Percentiles rank a stretch among this genome's conserved stretches.
Conservation (phyloP, 148 eudicot species). For the Persicaria tinctoria region DNA sequence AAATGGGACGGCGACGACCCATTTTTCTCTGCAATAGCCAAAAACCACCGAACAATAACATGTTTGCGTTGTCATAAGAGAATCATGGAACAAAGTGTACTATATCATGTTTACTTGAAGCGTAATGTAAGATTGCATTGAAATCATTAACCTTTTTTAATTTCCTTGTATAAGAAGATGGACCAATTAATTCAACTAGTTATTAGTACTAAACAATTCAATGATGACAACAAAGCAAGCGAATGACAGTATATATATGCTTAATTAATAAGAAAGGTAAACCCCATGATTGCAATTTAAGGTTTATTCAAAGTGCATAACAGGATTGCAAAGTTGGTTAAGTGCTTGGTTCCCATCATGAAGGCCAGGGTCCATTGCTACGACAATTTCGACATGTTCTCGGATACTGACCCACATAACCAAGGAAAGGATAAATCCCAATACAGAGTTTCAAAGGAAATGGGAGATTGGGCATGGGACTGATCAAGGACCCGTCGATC, state of each 20-base stretch:
- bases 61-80: neutral
- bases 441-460: no score
- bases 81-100: neutral
- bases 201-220: neutral
- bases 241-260: neutral
- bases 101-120: neutral
- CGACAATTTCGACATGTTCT: no score
- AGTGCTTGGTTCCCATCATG: no score
- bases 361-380: no score
- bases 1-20: slow-evolving; percentile 69
- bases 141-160: neutral
- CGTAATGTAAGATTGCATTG: neutral
- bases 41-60: neutral
- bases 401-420: no score
- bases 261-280: neutral
- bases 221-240: neutral
- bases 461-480: neutral
- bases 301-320: neutral
- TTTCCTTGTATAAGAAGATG: neutral
- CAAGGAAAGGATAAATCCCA: no score
- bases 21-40: slow-evolving; percentile 37
- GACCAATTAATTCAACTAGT: neutral
- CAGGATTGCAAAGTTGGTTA: no score
- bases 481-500: neutral
- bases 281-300: slow-evolving; percentile 1